These are phyloP conservation scores for Salvia sclarea DNA, from an alignment of 305 asterid species.

Conservation along the genomic window DNA sequence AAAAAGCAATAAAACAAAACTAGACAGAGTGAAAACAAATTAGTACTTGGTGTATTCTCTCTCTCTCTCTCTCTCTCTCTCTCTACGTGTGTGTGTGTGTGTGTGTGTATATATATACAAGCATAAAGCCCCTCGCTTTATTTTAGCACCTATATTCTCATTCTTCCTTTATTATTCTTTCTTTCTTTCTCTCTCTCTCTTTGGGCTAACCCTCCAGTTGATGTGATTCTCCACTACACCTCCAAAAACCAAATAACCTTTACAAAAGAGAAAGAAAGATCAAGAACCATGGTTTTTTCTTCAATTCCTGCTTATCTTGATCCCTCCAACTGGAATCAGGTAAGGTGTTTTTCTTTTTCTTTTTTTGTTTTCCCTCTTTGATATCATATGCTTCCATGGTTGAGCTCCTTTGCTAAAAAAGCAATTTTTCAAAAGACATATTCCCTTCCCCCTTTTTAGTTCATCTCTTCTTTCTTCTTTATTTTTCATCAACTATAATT, in stretches of 20 bases:
- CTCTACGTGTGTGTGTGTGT: background rate
- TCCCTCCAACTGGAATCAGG: slow-evolving; percentile 99
- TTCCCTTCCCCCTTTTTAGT: slow-evolving; percentile 44
- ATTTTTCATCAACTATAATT: slow-evolving; percentile 16
- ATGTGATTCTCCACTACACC: slow-evolving; percentile 94
- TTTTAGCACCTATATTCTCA: slow-evolving; percentile 84
- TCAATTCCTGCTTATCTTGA: slow-evolving; percentile 93
- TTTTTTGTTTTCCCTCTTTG: slow-evolving; percentile 13
- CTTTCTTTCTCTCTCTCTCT: slow-evolving; percentile 41
- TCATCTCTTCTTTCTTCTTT: slow-evolving; percentile 29
- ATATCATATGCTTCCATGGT: slow-evolving; percentile 37
- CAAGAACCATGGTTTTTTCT: slow-evolving; percentile 87
- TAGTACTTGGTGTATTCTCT: slow-evolving; percentile 41
- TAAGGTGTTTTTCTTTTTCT: slow-evolving; percentile 32
- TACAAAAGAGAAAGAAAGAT: slow-evolving; percentile 76
- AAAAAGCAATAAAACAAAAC: slow-evolving; percentile 74
- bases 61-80: slow-evolving; percentile 3
- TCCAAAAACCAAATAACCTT: slow-evolving; percentile 61
- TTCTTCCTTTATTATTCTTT: slow-evolving; percentile 53
- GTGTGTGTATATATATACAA: slow-evolving; percentile 50
- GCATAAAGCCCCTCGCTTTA: slow-evolving; percentile 81
- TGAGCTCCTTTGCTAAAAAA: slow-evolving; percentile 54
- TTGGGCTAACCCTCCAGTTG: slow-evolving; percentile 46
- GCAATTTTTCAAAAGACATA: slow-evolving; percentile 53
- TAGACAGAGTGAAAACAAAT: slow-evolving; percentile 69